Evolutionary conservation across 441 rosid species (phyloP).

Genomic region (Arabidopsis hybrid): DNA sequence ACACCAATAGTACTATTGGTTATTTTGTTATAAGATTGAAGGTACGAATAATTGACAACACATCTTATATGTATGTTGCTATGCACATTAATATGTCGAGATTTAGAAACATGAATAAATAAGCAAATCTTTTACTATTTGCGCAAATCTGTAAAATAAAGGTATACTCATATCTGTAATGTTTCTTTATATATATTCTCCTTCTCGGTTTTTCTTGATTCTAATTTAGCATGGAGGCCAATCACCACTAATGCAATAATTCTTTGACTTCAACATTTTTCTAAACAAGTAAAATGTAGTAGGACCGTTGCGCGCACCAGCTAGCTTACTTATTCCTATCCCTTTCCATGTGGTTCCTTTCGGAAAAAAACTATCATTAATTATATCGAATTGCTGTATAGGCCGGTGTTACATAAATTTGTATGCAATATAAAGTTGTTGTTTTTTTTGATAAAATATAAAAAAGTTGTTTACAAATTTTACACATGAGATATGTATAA

Average conservation of each 20-base stretch:
- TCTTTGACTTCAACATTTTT: slow-evolving; percentile 34
- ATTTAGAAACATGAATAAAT: background rate
- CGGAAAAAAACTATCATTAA: background rate
- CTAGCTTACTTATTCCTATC: slow-evolving; percentile 28
- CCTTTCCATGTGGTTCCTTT: slow-evolving; percentile 28
- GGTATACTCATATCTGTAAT: slow-evolving; percentile 14
- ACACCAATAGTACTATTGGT: no score
- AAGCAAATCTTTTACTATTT: background rate
- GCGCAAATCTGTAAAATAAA: slow-evolving; percentile 9
- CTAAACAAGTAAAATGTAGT: slow-evolving; percentile 32
- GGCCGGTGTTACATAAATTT: background rate
- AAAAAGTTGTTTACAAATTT: background rate
- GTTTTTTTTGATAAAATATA: no score
- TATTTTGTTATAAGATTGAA: background rate
- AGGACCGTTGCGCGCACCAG: slow-evolving; percentile 30
- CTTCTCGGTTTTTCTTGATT: slow-evolving; percentile 31
- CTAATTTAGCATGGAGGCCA: slow-evolving; percentile 41
- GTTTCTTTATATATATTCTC: slow-evolving; percentile 28
- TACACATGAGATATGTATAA: background rate
- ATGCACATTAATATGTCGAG: no score
- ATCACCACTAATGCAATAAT: slow-evolving; percentile 39
- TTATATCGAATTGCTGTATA: slow-evolving; percentile 19
- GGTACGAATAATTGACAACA: background rate
- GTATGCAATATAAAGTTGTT: background rate
- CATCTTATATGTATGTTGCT: no score